Base-by-base conservation (phyloP, 495 filamentous ascomycete genomes). In the Tuber magnatum region DNA sequence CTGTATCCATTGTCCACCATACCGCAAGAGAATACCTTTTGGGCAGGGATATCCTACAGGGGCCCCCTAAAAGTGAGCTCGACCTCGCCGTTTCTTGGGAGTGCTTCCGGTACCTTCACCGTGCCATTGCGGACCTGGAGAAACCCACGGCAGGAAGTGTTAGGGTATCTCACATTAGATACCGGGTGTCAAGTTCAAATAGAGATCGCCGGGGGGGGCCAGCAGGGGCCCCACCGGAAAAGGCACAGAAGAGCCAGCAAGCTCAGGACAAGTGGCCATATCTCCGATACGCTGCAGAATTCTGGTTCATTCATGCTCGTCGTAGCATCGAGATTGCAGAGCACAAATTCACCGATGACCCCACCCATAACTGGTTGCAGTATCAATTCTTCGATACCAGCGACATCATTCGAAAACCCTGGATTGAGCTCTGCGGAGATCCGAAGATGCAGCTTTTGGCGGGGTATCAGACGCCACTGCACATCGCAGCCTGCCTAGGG, bases 121-220 rank as follows among this genome's bases (percentile, higher is more conserved):
- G 3, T 32, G 51, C n/a, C 12, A 16, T 61, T 4, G n/a, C 0
- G 16, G 51, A 32, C 10, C 51, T 3, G 22, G 22, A 16, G 12
- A 16, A 14, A 32, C 14, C 6, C 12, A 0, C 2, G 1, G 0
- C 12, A 9, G 0, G 3, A 14, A 6, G 32, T 32, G 10, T 0
- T 3, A 61, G 2, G 3, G n/a, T n/a, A 32, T 0, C 1, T 16
- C 3, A 14, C 1, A 0, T 0, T 28, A 12, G 10, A 0, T 28
- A 3, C n/a, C 10, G 0, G 3, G 3, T 16, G 12, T 61, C 51
- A 16, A 3, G 3, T 14, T 32, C 12, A 3, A 5, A 2, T 0
- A 10, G 3, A 3, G n/a, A 6, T 32, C 3, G 12, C 51, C 12
- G 0, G 3, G 10, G 6, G 28, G 3, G 6, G 12, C 9, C n/a